phyloP scores from a whole-genome alignment of 1,284 basidiomycete genomes.

The Sporisorium reilianum region DNA sequence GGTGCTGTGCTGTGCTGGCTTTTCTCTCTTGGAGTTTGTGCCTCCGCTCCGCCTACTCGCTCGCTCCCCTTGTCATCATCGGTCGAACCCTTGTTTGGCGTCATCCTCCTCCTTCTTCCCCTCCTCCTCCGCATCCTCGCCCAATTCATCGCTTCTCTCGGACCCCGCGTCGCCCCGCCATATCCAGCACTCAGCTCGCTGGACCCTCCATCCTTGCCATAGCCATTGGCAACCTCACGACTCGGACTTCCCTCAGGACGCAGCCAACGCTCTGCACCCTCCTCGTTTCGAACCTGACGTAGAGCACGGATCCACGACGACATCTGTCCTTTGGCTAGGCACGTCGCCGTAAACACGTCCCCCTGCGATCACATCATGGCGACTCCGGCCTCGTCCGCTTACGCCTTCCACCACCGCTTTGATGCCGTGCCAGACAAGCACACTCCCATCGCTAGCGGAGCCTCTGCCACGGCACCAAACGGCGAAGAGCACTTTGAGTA shows the following conservation, averaged over 20 bases:
- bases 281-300: not conserved
- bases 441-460: not conserved
- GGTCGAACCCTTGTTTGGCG: conserved; percentile 7
- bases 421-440: conserved; percentile 24
- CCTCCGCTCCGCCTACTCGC: not conserved
- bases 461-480: not conserved
- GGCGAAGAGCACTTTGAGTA: conserved; percentile 34
- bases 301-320: not conserved
- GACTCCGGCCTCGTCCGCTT: conserved; percentile 30
- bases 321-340: not conserved
- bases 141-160: not conserved
- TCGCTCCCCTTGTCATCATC: not conserved
- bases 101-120: not conserved
- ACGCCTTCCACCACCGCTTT: conserved; percentile 49
- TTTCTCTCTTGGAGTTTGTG: not conserved
- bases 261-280: not conserved
- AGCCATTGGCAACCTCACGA: too few species aligned
- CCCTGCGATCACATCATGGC: conserved; percentile 39
- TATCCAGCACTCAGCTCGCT: not conserved
- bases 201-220: not conserved
- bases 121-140: not conserved
- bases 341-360: not conserved
- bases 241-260: too few species aligned
- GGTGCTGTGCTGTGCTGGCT: not conserved
- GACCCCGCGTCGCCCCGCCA: not conserved